phyloP scores from a whole-genome alignment of 2,329 filamentous ascomycete genomes.

The Venturia nashicola region DNA sequence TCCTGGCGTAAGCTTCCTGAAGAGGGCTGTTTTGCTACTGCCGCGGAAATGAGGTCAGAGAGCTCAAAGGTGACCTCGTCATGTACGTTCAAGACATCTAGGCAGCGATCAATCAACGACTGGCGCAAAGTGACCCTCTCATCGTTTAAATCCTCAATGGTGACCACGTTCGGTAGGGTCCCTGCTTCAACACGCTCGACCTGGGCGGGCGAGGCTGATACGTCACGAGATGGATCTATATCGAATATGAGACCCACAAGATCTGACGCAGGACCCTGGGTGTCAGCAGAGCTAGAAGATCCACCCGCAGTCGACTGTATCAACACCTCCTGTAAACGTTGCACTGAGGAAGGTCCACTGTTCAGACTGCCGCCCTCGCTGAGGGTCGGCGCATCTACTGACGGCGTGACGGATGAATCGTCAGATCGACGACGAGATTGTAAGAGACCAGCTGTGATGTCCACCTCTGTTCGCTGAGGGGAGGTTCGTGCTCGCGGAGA shows the following conservation, averaged over 20 bases:
- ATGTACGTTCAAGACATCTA: slow-evolving; percentile 82
- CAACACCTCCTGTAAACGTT: background rate
- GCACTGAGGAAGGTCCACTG: background rate
- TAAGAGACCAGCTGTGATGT: background rate
- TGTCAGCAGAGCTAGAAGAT: background rate
- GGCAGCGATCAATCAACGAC: slow-evolving; percentile 74
- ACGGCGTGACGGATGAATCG: background rate
- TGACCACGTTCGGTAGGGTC: slow-evolving; percentile 32
- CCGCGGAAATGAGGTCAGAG: slow-evolving; percentile 69
- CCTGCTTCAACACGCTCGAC: slow-evolving; percentile 14
- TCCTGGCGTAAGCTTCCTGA: slow-evolving; percentile 52
- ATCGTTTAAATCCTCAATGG: slow-evolving; percentile 68
- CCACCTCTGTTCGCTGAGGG: background rate
- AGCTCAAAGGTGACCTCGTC: slow-evolving; percentile 84
- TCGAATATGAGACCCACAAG: background rate
- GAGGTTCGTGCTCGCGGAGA: background rate
- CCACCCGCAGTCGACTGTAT: background rate
- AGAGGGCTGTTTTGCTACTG: slow-evolving; percentile 49
- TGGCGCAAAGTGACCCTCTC: slow-evolving; percentile 60
- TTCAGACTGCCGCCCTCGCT: background rate
- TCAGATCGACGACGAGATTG: background rate
- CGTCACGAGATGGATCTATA: background rate
- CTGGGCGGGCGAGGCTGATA: background rate
- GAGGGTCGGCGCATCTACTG: background rate
- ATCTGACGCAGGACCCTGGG: background rate